A percentile compares a stretch with the other conserved stretches of the same genome.
Evolutionary conservation across 257 asterid species (phyloP).

Genomic region (Mitragyna speciosa): DNA sequence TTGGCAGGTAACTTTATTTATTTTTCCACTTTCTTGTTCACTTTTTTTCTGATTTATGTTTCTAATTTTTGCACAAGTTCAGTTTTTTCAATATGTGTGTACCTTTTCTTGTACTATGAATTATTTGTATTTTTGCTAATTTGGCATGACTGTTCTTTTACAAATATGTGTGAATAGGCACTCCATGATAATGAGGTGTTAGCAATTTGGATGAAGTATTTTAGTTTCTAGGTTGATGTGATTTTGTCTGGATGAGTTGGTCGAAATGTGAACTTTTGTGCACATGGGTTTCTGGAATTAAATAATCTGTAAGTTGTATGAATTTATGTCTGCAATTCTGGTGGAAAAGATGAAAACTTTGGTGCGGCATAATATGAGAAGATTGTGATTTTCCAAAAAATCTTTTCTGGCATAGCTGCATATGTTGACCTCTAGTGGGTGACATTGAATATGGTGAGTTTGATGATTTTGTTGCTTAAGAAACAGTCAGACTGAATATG

Average conservation of each 20-base stretch:
- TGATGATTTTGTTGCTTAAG: background rate
- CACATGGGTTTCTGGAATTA: background rate
- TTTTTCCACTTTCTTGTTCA: background rate
- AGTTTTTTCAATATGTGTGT: background rate
- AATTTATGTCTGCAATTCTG: background rate
- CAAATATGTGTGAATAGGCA: background rate
- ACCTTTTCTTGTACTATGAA: background rate
- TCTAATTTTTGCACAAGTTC: background rate
- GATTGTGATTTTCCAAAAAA: background rate
- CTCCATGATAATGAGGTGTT: background rate
- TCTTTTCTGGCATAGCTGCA: background rate
- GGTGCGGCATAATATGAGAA: background rate
- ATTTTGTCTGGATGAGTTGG: background rate
- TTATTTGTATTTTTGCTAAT: background rate
- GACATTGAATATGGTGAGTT: background rate
- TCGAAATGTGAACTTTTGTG: background rate
- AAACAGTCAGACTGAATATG: background rate
- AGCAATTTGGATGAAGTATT: background rate
- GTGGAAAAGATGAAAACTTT: background rate
- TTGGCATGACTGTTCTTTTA: background rate
- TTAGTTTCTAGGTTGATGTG: background rate
- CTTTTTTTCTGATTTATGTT: background rate
- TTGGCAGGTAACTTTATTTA: slow-evolving; percentile 60
- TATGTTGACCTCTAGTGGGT: background rate
- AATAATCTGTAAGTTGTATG: too few species aligned